Conservation (phyloP, 2,329 filamentous ascomycete genomes). For the Diplodia seriata region DNA sequence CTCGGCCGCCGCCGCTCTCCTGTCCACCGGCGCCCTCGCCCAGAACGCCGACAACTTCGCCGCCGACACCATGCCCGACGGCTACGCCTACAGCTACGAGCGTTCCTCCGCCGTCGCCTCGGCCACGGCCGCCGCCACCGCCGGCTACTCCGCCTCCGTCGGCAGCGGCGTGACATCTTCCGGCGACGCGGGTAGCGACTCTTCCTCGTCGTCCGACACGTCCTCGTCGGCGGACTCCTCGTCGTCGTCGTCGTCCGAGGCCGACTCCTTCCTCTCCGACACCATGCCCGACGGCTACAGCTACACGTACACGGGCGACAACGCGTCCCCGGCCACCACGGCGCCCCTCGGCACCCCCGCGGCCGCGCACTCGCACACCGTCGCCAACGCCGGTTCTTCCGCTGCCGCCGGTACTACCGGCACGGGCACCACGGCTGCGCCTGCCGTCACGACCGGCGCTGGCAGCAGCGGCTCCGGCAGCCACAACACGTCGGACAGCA, state of each 20-base stretch:
- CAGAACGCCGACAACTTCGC: constrained; percentile 27
- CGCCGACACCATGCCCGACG: constrained; percentile 32
- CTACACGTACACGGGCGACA: constrained; percentile 7
- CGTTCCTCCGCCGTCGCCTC: not conserved
- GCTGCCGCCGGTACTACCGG: not conserved
- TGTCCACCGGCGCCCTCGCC: constrained; percentile 33
- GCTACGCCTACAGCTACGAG: constrained; percentile 20
- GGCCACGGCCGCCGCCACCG: not conserved
- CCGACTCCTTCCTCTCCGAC: constrained; percentile 32
- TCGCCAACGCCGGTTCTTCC: not conserved
- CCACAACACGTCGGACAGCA: not conserved
- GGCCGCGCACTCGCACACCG: not conserved
- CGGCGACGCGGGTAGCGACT: not conserved
- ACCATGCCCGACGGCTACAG: constrained; percentile 31
- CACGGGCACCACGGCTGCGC: constrained; percentile 17
- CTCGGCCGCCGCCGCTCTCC: constrained; percentile 30
- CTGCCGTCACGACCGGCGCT: constrained; percentile 6
- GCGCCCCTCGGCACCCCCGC: not conserved
- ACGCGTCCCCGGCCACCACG: not conserved
- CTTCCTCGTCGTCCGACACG: not conserved
- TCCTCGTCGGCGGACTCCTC: too few relatives aligned
- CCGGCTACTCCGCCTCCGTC: constrained; percentile 12
- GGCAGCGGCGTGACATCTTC: not conserved
- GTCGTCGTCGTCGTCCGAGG: not conserved
- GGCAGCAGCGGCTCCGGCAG: not conserved